Conservation (phyloP, 108 stramenopile genomes). For the Fragilaria radians region DNA sequence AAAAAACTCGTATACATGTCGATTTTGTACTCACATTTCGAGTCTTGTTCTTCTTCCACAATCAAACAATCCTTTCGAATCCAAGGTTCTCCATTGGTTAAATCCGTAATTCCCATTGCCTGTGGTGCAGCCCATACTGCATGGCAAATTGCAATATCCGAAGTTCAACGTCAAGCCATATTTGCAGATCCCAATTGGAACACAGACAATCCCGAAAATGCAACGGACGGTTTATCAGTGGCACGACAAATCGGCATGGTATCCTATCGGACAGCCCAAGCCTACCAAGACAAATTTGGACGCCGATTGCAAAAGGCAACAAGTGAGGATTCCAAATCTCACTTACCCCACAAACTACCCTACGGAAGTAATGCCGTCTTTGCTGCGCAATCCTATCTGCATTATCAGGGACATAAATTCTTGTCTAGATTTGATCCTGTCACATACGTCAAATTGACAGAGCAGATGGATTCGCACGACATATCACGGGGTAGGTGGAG, state of each 20-base stretch:
- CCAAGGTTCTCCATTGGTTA: conserved; percentile 47
- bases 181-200: conserved; percentile 89
- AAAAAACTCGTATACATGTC: not conserved
- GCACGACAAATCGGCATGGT: conserved; percentile 93
- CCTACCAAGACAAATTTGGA: conserved; percentile 84
- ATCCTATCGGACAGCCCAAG: conserved; percentile 79
- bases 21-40: not conserved
- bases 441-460: conserved; percentile 89
- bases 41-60: not conserved
- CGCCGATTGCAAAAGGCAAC: conserved; percentile 20
- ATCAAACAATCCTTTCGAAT: not conserved
- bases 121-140: conserved; percentile 89
- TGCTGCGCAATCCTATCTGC: conserved; percentile 85
- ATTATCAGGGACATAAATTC: conserved; percentile 91
- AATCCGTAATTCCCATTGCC: conserved; percentile 78
- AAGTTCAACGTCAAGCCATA: conserved; percentile 90
- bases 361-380: conserved; percentile 62
- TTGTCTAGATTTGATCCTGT: conserved; percentile 84
- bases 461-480: conserved; percentile 92
- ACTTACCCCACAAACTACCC: too few relatives aligned
- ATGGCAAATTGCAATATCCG: conserved; percentile 93
- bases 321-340: not conserved
- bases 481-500: conserved; percentile 64
- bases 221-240: conserved; percentile 75
- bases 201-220: conserved; percentile 41